Conservation (phyloP, 805 yeast species). For the Pichia eremophila region DNA sequence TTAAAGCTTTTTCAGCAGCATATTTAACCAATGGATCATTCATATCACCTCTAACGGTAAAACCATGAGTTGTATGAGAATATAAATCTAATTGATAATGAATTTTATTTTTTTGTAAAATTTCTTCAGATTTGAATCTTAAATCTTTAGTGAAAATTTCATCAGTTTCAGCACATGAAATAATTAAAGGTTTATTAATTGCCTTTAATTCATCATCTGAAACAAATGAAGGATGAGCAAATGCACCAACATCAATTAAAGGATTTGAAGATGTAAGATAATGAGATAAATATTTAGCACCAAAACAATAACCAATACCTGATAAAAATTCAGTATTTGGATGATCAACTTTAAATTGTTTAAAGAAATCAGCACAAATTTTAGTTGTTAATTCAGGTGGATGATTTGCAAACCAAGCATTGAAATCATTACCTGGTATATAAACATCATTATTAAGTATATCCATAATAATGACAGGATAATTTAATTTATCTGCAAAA, state of each 20-base stretch:
- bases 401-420: slow-evolving; percentile 36
- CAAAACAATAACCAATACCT: slow-evolving; percentile 75
- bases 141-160: slow-evolving; percentile 50
- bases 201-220: slow-evolving; percentile 53
- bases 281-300: slow-evolving; percentile 62
- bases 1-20: slow-evolving; percentile 58
- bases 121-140: slow-evolving; percentile 52
- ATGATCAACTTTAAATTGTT: slow-evolving; percentile 32
- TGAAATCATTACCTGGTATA: slow-evolving; percentile 21
- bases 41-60: slow-evolving; percentile 68
- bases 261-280: slow-evolving; percentile 32
- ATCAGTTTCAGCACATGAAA: slow-evolving; percentile 72
- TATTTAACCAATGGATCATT: slow-evolving; percentile 41
- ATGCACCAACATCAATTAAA: slow-evolving; percentile 47
- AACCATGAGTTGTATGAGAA: slow-evolving; percentile 67
- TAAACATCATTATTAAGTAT: slow-evolving; percentile 48
- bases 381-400: slow-evolving; percentile 36
- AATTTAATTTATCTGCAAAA: slow-evolving; percentile 49
- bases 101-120: slow-evolving; percentile 36
- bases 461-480: slow-evolving; percentile 69
- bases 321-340: slow-evolving; percentile 39
- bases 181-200: slow-evolving; percentile 51
- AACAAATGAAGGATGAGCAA: slow-evolving; percentile 80
- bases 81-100: slow-evolving; percentile 54
- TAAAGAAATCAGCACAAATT: slow-evolving; percentile 40